A percentile compares a stretch with the other conserved stretches of the same genome.
Conservation (phyloP, 805 yeast genomes). For the Wickerhamia fluorescens region DNA sequence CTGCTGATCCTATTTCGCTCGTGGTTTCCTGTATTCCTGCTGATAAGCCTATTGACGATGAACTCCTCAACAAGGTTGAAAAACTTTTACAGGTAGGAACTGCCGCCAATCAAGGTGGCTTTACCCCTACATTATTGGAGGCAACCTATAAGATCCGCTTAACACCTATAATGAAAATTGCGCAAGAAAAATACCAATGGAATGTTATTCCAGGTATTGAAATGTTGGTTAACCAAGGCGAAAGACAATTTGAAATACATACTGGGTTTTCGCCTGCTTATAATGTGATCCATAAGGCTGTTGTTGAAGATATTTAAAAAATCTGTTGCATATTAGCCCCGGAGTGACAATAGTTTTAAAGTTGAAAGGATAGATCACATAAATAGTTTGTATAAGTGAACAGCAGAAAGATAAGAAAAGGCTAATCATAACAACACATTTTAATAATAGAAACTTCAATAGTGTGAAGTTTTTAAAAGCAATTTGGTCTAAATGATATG, state of each 20-base stretch:
- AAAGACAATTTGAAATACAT: constrained; percentile 77
- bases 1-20: constrained; percentile 45
- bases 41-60: constrained; percentile 56
- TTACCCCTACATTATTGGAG: constrained; percentile 60
- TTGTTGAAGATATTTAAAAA: too few species aligned
- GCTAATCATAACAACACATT: too few species aligned
- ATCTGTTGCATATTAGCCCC: too few species aligned
- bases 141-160: constrained; percentile 91
- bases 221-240: constrained; percentile 91
- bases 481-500: too few species aligned
- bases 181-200: constrained; percentile 60
- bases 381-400: too few species aligned
- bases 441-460: too few species aligned
- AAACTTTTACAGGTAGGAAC: constrained; percentile 37
- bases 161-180: constrained; percentile 81
- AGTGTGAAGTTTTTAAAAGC: too few species aligned
- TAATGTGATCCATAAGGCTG: constrained; percentile 55
- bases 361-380: too few species aligned
- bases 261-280: constrained; percentile 63
- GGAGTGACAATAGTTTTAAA: too few species aligned
- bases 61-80: constrained; percentile 43
- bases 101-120: constrained; percentile 23
- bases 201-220: constrained; percentile 84
- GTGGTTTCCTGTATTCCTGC: constrained; percentile 83
- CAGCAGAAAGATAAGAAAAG: too few species aligned